Conservation (phyloP, 2,329 filamentous ascomycete species). For the Alternaria sp. region DNA sequence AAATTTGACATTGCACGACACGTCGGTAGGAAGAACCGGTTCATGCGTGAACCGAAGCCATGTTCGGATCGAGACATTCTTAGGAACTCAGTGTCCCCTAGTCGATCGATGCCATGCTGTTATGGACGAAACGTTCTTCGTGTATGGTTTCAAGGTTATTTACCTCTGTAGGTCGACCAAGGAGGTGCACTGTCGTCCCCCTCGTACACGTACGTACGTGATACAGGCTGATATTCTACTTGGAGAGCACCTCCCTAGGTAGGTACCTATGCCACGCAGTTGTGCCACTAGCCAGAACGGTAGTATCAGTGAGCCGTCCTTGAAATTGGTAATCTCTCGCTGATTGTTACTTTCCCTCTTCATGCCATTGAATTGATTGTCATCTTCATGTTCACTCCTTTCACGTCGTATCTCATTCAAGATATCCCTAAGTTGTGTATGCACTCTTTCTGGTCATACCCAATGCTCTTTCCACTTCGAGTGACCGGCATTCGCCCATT, state of each 20-base stretch:
- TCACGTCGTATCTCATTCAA: neutral
- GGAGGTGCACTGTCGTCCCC: constrained; percentile 8
- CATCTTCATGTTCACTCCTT: neutral
- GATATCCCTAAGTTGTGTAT: neutral
- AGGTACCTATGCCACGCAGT: constrained; percentile 27
- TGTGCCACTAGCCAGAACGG: constrained; percentile 23
- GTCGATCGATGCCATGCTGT: constrained; percentile 6
- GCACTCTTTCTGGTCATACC: neutral
- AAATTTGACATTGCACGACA: constrained; percentile 23
- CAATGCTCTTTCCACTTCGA: neutral
- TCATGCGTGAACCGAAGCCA: constrained; percentile 13
- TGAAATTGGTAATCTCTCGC: neutral
- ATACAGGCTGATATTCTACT: constrained; percentile 16
- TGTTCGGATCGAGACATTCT: constrained; percentile 9
- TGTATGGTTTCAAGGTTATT: neutral
- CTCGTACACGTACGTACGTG: neutral
- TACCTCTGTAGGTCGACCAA: constrained; percentile 4
- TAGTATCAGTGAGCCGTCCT: constrained; percentile 7
- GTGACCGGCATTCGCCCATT: neutral
- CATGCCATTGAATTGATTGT: neutral
- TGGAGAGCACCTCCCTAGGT: neutral
- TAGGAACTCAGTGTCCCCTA: neutral
- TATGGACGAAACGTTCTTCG: constrained; percentile 4
- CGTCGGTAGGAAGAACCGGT: constrained; percentile 3
- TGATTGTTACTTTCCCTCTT: neutral